A percentile compares a stretch with the other conserved stretches of the same genome.
Conservation (phyloP, 2,329 filamentous ascomycete genomes). For the Biscogniauxia mediterranea region DNA sequence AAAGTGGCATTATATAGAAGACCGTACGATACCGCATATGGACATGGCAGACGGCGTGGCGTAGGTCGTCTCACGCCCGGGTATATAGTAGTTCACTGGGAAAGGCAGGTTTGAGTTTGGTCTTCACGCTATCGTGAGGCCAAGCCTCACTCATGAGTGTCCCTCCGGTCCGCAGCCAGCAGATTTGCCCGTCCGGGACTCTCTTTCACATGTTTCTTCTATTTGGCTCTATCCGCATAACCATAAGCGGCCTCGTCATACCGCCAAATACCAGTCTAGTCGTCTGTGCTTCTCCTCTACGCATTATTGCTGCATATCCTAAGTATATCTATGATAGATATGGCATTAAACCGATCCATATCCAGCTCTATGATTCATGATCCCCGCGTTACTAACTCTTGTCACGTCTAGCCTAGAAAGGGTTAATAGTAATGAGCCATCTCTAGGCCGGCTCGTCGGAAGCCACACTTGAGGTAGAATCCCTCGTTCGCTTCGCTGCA, state of each 20-base stretch:
- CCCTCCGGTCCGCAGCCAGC: too few relatives aligned
- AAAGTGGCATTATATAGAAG: too few relatives aligned
- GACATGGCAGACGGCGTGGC: too few relatives aligned
- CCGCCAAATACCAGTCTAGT: not conserved
- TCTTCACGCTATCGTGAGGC: not conserved
- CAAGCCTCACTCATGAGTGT: conserved; percentile 3
- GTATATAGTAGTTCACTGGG: too few relatives aligned
- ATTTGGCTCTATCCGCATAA: conserved; percentile 17
- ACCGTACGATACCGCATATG: too few relatives aligned
- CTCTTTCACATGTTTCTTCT: conserved; percentile 19
- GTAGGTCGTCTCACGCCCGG: too few relatives aligned
- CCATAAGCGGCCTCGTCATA: not conserved
- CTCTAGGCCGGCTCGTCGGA: conserved; percentile 85
- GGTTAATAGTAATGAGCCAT: conserved; percentile 93
- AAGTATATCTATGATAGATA: conserved; percentile 20
- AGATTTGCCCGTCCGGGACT: not conserved
- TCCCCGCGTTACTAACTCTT: conserved; percentile 48
- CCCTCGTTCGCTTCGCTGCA: conserved; percentile 96
- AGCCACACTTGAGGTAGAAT: conserved; percentile 98
- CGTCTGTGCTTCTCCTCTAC: conserved; percentile 3
- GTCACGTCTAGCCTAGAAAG: conserved; percentile 23
- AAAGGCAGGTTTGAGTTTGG: too few relatives aligned
- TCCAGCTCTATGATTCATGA: conserved; percentile 3
- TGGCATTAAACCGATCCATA: conserved; percentile 5
- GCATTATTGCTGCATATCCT: conserved; percentile 6